Percentiles rank a stretch among this genome's conserved stretches.
These are phyloP conservation scores for Tricholomella constricta DNA, from an alignment of 768 basidiomycete genomes.

Conservation along the genomic window DNA sequence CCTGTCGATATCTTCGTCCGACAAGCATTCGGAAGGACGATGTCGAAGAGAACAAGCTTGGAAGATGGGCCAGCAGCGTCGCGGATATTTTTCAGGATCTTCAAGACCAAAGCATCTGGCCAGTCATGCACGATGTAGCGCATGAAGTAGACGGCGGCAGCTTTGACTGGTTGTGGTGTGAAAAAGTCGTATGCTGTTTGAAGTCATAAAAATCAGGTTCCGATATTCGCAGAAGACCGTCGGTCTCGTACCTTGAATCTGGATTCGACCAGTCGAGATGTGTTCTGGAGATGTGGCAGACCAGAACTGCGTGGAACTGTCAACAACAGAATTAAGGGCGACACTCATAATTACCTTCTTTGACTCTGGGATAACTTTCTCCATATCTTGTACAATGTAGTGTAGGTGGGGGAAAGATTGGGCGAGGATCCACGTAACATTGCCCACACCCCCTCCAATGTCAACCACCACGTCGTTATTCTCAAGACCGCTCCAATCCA, in stretches of 20 bases:
- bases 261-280: not conserved
- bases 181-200: conserved; percentile 8
- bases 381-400: conserved; percentile 11
- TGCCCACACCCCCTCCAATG: conserved; percentile 9
- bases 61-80: conserved; percentile 3
- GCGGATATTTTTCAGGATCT: conserved; percentile 6
- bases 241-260: conserved; percentile 1
- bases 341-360: not conserved
- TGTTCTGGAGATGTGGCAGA: not conserved
- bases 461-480: conserved; percentile 5
- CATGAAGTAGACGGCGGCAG: conserved; percentile 8
- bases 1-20: not conserved
- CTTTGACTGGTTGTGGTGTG: conserved; percentile 10
- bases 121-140: conserved; percentile 9
- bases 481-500: not conserved
- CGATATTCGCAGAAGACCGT: not conserved
- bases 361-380: not conserved
- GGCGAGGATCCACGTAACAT: not conserved
- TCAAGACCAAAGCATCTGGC: not conserved
- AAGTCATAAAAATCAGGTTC: not conserved
- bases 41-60: conserved; percentile 7
- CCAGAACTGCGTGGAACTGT: conserved; percentile 7
- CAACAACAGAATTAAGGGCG: not conserved
- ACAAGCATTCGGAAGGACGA: not conserved
- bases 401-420: conserved; percentile 1